These are phyloP conservation scores for Ogataea pilisensis DNA, from an alignment of 805 yeast genomes.

Conservation along the genomic window DNA sequence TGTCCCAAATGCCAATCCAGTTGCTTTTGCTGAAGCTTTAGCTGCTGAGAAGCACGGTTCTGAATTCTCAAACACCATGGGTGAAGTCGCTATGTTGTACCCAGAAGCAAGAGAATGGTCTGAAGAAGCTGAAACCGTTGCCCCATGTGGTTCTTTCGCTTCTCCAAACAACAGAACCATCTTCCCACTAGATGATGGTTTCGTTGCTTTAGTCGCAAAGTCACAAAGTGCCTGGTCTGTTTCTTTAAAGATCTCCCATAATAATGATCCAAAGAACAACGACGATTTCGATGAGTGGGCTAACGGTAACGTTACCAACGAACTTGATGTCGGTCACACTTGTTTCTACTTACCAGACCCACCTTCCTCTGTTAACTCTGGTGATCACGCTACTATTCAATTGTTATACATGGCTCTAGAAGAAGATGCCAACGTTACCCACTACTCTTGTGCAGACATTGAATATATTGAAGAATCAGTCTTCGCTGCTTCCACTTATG, in stretches of 20 bases:
- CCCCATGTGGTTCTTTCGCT: slow-evolving; percentile 43
- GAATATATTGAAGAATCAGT: slow-evolving; percentile 39
- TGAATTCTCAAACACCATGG: slow-evolving; percentile 34
- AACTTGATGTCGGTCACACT: slow-evolving; percentile 41
- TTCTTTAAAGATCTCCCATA: slow-evolving; percentile 38
- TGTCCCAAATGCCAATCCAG: slow-evolving; percentile 25
- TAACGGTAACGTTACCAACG: slow-evolving; percentile 35
- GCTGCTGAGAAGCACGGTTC: slow-evolving; percentile 32
- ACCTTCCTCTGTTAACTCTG: slow-evolving; percentile 33
- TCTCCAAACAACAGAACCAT: slow-evolving; percentile 36
- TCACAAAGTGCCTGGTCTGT: slow-evolving; percentile 36
- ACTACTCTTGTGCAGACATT: slow-evolving; percentile 43
- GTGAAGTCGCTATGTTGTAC: slow-evolving; percentile 37
- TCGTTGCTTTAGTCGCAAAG: slow-evolving; percentile 42
- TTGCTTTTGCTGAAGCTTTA: slow-evolving; percentile 30
- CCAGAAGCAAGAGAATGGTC: slow-evolving; percentile 44
- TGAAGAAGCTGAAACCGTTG: slow-evolving; percentile 39
- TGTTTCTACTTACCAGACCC: slow-evolving; percentile 43
- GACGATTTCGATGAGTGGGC: slow-evolving; percentile 39
- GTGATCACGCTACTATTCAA: slow-evolving; percentile 43
- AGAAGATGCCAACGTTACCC: slow-evolving; percentile 35
- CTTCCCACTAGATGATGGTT: slow-evolving; percentile 45
- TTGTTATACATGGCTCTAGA: slow-evolving; percentile 43
- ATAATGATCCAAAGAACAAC: slow-evolving; percentile 35
- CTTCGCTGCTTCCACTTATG: slow-evolving; percentile 31